Percentiles rank a stretch among this genome's conserved stretches.
Conservation (phyloP, 345 rosid genomes). For the Gossypium thurberi region DNA sequence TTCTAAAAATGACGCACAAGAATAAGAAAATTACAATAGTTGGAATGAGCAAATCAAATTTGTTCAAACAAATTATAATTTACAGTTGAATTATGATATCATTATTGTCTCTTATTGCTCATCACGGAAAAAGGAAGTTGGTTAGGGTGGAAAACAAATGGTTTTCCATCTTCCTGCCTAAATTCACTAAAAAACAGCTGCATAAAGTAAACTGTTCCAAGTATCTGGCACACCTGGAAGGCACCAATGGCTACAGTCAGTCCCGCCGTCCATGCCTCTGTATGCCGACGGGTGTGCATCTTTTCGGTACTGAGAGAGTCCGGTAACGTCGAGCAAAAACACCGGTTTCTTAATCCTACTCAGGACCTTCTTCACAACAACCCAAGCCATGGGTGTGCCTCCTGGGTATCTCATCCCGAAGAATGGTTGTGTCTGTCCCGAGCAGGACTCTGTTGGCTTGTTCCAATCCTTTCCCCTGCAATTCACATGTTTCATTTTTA, state of each 20-base stretch:
- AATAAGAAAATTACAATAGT: background rate
- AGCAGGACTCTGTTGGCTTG: constrained; percentile 52
- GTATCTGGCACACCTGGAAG: constrained; percentile 93
- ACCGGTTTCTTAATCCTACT: constrained; percentile 71
- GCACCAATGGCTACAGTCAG: constrained; percentile 94
- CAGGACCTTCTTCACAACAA: constrained; percentile 62
- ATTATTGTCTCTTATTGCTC: constrained; percentile 16
- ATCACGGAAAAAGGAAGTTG: background rate
- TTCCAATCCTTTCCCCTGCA: constrained; percentile 80
- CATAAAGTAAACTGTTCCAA: constrained; percentile 75
- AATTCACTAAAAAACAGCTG: constrained; percentile 33
- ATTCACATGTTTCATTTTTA: background rate
- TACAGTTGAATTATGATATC: constrained; percentile 16
- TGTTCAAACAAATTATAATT: constrained; percentile 11
- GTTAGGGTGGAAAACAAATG: constrained; percentile 23
- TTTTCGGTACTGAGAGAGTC: constrained; percentile 52
- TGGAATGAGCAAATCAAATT: background rate
- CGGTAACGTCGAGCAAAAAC: constrained; percentile 59
- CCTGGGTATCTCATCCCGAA: constrained; percentile 61
- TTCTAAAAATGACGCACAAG: background rate
- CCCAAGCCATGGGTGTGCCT: constrained; percentile 62
- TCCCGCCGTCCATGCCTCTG: constrained; percentile 28
- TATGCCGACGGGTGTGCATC: constrained; percentile 74
- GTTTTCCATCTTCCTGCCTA: background rate
- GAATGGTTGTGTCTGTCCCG: constrained; percentile 54